Base-by-base conservation (phyloP, 371 early-diverging fungal species). In the Syncephalastrum racemosum region DNA sequence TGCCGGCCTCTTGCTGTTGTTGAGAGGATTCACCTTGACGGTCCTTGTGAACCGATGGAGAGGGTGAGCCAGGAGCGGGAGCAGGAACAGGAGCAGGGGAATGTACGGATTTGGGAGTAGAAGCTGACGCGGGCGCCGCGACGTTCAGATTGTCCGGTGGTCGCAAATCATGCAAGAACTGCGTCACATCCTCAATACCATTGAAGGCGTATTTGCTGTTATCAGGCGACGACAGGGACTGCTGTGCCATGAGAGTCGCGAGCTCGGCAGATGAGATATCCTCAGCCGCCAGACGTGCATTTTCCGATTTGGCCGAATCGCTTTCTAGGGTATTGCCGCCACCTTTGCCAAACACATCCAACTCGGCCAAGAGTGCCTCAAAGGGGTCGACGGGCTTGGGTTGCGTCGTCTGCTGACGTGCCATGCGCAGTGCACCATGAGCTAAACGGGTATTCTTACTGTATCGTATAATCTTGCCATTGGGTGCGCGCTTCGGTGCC, bases 401-500 rank as follows among this genome's bases (percentile, higher is more conserved):
- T 7, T 18, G 23, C 23, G 25, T 20, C 41, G 48, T 36, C 12
- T 43, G 45, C 47, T 75, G 68, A 0, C 73, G 64, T n/a, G 73
- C 66, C 54, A 64, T 66, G 3, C 76, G 61, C 2, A 71, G 58
- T 6, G 70, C 73, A 49, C 59, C 66, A 20, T 75, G 76, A 0
- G 76, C 76, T 43, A 70, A 43, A 56, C 68, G 46, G 4, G 56
- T 61, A 40, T 75, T 72, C 44, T 70, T 75, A 45, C 70, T 75
- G 43, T 75, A 75, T 16, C 73, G 66, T 50, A 75, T 75, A 16
- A 62, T 65, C 59, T 72, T 72, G 24, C 76, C 76, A 40, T 72
- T 70, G n/a, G 62, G 53, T 1, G 76, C 60, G 24, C 76, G 48
- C 54, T 75, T 75, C 1, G 76, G 76, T 18, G 55, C 63, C 18